Evolutionary conservation across 352 stramenopile genomes (phyloP).

Genomic region (Thraustotheca clavata): DNA sequence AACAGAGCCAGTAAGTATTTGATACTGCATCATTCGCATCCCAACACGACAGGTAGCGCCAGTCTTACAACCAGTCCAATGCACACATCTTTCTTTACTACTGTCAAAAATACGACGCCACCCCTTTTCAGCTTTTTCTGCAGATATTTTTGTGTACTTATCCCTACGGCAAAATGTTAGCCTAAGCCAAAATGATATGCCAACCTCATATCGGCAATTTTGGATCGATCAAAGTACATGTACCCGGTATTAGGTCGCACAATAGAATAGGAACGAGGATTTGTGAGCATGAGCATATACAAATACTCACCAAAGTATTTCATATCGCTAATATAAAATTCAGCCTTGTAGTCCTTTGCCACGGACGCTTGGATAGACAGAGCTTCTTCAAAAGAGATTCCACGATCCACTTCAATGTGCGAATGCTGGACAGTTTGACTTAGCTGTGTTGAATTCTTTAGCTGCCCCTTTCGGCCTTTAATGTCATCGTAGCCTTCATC

Average conservation of each 20-base stretch:
- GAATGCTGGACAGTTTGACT: slow-evolving; percentile 14
- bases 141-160: slow-evolving; percentile 8
- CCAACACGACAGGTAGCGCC: slow-evolving; percentile 19
- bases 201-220: slow-evolving; percentile 16
- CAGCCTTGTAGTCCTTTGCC: slow-evolving; percentile 3
- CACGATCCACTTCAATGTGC: slow-evolving; percentile 20
- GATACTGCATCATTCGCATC: slow-evolving; percentile 19
- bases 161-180: not conserved
- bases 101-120: slow-evolving; percentile 21
- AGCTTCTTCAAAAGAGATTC: slow-evolving; percentile 22
- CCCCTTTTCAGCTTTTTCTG: not conserved
- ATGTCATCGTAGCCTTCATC: slow-evolving; percentile 35
- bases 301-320: slow-evolving; percentile 19
- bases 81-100: slow-evolving; percentile 7
- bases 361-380: not conserved
- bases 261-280: slow-evolving; percentile 13
- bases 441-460: slow-evolving; percentile 3
- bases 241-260: slow-evolving; percentile 25
- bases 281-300: slow-evolving; percentile 18
- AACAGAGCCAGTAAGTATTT: slow-evolving; percentile 14
- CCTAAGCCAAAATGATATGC: not conserved
- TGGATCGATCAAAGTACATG: slow-evolving; percentile 15
- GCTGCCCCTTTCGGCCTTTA: slow-evolving; percentile 6
- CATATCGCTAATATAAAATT: slow-evolving; percentile 16
- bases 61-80: slow-evolving; percentile 18